Conservation (phyloP, 257 asterid species). For the Cruciata laevipes region DNA sequence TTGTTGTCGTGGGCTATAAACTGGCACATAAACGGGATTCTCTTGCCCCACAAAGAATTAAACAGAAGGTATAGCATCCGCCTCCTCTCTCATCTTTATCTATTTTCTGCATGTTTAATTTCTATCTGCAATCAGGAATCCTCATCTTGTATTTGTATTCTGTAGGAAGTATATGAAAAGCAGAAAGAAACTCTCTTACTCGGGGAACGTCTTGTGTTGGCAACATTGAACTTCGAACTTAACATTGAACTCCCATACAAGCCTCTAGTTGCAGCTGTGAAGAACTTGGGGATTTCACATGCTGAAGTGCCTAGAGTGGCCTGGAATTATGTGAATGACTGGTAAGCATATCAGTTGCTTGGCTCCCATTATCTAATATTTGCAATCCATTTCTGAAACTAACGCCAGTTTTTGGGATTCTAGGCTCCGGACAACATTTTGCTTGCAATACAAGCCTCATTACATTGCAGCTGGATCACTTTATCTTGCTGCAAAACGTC, state of each 20-base stretch:
- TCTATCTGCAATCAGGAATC: slow-evolving; percentile 6
- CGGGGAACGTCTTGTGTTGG: neutral
- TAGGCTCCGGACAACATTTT: slow-evolving; percentile 32
- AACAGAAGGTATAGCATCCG: slow-evolving; percentile 36
- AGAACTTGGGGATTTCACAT: neutral
- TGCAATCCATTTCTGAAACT: neutral
- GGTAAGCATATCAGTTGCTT: slow-evolving; percentile 13
- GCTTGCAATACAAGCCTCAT: neutral
- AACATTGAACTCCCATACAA: neutral
- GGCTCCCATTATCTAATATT: slow-evolving; percentile 1
- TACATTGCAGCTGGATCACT: neutral
- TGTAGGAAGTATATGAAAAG: slow-evolving; percentile 24
- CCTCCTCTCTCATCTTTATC: neutral
- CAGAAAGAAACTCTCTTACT: neutral
- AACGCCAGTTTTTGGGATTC: slow-evolving; percentile 11
- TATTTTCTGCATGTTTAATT: neutral
- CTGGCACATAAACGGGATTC: neutral
- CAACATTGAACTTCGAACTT: neutral
- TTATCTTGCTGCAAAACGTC: neutral
- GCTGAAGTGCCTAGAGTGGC: neutral
- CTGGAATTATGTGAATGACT: neutral
- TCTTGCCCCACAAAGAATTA: neutral
- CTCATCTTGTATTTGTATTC: slow-evolving; percentile 14
- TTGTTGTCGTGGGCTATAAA: neutral
- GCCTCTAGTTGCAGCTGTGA: neutral